Conservation (phyloP, 1,284 basidiomycete genomes). For the Tilletia indica region DNA sequence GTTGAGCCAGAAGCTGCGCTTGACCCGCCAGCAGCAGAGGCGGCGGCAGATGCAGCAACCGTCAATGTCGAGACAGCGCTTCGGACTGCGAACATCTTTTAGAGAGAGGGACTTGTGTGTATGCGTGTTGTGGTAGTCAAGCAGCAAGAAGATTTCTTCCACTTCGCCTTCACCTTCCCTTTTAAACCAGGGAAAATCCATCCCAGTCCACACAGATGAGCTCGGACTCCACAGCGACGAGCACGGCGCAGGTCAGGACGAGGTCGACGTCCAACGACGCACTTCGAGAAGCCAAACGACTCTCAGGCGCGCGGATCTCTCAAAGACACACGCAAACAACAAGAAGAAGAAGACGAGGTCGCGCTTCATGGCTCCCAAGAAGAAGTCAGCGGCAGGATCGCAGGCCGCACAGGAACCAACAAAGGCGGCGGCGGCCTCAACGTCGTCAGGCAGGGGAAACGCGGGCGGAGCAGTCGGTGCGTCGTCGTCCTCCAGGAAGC, state of each 20-base stretch:
- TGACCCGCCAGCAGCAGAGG: too few species aligned
- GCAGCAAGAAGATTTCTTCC: background rate
- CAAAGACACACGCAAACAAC: background rate
- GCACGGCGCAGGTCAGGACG: background rate
- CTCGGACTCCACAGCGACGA: background rate
- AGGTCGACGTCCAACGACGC: background rate
- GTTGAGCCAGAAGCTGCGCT: background rate
- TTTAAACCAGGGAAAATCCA: too few species aligned
- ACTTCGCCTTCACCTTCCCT: too few species aligned
- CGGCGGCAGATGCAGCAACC: too few species aligned
- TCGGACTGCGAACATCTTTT: too few species aligned
- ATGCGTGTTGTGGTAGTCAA: too few species aligned
- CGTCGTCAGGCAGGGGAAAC: background rate
- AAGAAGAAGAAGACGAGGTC: too few species aligned
- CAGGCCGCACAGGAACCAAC: background rate
- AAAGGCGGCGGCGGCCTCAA: background rate
- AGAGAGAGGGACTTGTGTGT: too few species aligned
- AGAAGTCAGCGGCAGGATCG: background rate
- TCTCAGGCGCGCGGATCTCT: too few species aligned
- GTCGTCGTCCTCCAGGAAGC: slow-evolving; percentile 3
- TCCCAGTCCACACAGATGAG: background rate
- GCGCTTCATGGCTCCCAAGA: background rate
- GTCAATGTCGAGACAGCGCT: too few species aligned
- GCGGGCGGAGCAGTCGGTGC: background rate
- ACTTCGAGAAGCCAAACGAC: too few species aligned